phyloP scores from a whole-genome alignment of 108 stramenopile species.

The Fistulifera pelliculosa region DNA sequence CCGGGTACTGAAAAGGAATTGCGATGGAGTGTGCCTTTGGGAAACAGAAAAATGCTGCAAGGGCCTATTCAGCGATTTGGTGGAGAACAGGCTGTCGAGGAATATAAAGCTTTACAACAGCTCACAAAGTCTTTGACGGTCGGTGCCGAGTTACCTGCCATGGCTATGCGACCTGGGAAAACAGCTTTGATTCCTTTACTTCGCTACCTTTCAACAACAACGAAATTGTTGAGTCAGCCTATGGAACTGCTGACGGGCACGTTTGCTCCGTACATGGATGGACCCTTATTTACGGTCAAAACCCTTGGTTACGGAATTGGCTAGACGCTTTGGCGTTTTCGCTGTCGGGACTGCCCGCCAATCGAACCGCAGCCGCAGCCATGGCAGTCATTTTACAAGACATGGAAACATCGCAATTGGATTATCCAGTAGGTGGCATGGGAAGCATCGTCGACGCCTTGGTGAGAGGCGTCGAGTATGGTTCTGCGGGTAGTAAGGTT shows the following conservation, averaged over 20 bases:
- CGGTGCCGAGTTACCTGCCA: constrained; percentile 67
- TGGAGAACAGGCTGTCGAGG: constrained; percentile 34
- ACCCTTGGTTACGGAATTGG: constrained; percentile 84
- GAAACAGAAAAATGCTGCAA: constrained; percentile 59
- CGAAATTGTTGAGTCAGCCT: constrained; percentile 49
- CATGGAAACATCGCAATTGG: constrained; percentile 82
- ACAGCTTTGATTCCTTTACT: constrained; percentile 55
- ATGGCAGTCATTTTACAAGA: constrained; percentile 92
- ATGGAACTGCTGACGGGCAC: constrained; percentile 55
- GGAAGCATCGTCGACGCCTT: constrained; percentile 80
- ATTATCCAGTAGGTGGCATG: constrained; percentile 83
- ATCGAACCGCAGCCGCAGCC: constrained; percentile 77
- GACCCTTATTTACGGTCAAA: constrained; percentile 59
- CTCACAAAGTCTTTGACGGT: constrained; percentile 44
- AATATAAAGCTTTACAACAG: constrained; percentile 55
- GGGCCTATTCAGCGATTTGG: constrained; percentile 64
- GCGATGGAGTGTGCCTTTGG: constrained; percentile 79
- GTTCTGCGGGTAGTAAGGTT: constrained; percentile 37
- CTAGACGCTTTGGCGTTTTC: constrained; percentile 91
- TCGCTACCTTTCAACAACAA: constrained; percentile 55
- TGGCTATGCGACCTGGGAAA: constrained; percentile 74
- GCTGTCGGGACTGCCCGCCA: constrained; percentile 78
- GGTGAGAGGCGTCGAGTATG: constrained; percentile 79
- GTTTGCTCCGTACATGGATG: constrained; percentile 75
- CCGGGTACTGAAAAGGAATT: constrained; percentile 35